Evolutionary conservation across 805 yeast species (phyloP).

Genomic region (Hanseniaspora opuntiae): DNA sequence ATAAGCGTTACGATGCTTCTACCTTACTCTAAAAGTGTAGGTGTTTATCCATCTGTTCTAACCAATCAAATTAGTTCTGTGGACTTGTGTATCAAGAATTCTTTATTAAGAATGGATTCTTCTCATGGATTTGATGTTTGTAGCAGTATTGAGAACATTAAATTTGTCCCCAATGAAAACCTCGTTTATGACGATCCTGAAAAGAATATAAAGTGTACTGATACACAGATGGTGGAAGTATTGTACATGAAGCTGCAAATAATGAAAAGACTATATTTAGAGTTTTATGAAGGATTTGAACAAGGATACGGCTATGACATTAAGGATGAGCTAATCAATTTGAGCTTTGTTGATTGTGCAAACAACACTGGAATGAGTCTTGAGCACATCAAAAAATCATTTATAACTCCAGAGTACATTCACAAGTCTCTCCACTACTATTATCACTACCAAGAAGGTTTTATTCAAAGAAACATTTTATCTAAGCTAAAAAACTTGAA

Average conservation of each 20-base stretch:
- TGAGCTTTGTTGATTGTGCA: constrained; percentile 9
- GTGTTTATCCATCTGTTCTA: constrained; percentile 30
- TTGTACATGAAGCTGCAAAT: constrained; percentile 7
- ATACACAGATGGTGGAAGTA: not conserved
- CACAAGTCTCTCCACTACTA: constrained; percentile 8
- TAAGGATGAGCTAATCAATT: constrained; percentile 1
- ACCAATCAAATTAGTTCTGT: constrained; percentile 18
- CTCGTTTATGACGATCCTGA: not conserved
- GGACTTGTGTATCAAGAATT: constrained; percentile 9
- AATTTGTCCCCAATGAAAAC: constrained; percentile 3
- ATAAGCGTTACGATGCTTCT: constrained; percentile 26
- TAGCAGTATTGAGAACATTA: constrained; percentile 7
- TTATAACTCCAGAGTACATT: constrained; percentile 6
- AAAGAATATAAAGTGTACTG: not conserved
- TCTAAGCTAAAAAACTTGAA: constrained; percentile 25
- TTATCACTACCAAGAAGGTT: constrained; percentile 12
- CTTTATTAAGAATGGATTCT: constrained; percentile 7
- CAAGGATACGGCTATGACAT: constrained; percentile 12
- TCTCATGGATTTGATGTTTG: constrained; percentile 5
- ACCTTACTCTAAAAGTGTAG: constrained; percentile 34
- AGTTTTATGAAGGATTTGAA: constrained; percentile 9
- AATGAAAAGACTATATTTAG: constrained; percentile 10
- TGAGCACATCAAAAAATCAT: constrained; percentile 3
- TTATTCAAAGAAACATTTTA: constrained; percentile 20
- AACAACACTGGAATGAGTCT: constrained; percentile 8